Percentiles rank a stretch among this genome's conserved stretches.
Evolutionary conservation across 2,329 filamentous ascomycete species (phyloP).

Genomic region (Rugonectria rugulosa): DNA sequence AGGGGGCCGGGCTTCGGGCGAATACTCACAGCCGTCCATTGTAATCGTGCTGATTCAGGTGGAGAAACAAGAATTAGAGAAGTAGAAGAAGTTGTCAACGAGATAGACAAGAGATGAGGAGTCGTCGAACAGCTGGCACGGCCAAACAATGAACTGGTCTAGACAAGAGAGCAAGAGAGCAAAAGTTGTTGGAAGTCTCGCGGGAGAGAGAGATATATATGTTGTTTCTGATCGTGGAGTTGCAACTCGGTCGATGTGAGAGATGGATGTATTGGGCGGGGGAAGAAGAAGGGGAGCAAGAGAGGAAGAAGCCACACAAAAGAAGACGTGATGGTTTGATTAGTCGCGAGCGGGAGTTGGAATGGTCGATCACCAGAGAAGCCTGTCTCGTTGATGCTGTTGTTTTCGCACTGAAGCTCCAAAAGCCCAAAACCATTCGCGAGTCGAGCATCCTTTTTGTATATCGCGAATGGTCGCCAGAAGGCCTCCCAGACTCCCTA

Average conservation of each 20-base stretch:
- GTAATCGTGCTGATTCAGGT: slow-evolving; percentile 11
- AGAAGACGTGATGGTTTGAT: slow-evolving; percentile 4
- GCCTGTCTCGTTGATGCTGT: slow-evolving; percentile 37
- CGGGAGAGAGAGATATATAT: background rate
- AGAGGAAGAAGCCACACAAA: background rate
- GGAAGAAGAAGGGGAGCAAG: background rate
- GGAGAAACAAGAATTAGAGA: slow-evolving; percentile 11
- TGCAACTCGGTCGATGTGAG: slow-evolving; percentile 2
- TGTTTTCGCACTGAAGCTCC: slow-evolving; percentile 10
- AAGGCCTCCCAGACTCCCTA: slow-evolving; percentile 38
- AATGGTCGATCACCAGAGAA: slow-evolving; percentile 28
- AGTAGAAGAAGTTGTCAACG: background rate
- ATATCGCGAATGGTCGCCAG: slow-evolving; percentile 38
- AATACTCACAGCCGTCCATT: slow-evolving; percentile 40
- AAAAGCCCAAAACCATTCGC: slow-evolving; percentile 11
- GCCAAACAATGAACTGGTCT: background rate
- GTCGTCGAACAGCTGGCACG: background rate
- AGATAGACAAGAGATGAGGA: background rate
- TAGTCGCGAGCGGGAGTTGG: background rate
- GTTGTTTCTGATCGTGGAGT: background rate
- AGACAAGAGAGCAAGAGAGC: too few relatives aligned
- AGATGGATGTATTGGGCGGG: background rate
- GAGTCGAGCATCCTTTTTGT: slow-evolving; percentile 40
- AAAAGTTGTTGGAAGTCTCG: background rate
- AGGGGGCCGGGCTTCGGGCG: slow-evolving; percentile 15